Evolutionary conservation across 108 stramenopile species (phyloP).

Genomic region (Conticribra guillardii): DNA sequence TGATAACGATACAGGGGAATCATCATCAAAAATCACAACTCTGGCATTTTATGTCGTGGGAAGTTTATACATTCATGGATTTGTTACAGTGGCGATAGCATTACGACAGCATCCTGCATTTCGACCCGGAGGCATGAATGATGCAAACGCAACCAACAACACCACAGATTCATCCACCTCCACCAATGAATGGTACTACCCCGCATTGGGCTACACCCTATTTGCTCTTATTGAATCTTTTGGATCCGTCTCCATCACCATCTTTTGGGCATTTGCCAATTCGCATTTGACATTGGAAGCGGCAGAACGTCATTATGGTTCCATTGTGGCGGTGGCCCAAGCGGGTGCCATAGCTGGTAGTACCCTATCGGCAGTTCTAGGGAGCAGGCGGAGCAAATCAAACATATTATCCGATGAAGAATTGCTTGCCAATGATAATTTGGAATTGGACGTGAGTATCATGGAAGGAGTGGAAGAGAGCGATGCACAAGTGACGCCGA

Average conservation of each 20-base stretch:
- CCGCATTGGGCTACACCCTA: slow-evolving; percentile 84
- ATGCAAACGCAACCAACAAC: slow-evolving; percentile 26
- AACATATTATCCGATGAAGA: background rate
- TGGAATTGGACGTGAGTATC: slow-evolving; percentile 12
- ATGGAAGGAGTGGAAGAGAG: slow-evolving; percentile 3
- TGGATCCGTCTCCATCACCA: slow-evolving; percentile 92
- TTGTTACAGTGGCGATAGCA: slow-evolving; percentile 38
- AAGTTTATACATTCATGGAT: slow-evolving; percentile 43
- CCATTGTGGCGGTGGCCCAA: slow-evolving; percentile 93
- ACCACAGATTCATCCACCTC: background rate
- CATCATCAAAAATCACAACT: slow-evolving; percentile 31
- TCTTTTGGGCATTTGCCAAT: slow-evolving; percentile 96
- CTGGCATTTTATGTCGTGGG: slow-evolving; percentile 44
- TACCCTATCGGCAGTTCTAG: slow-evolving; percentile 62
- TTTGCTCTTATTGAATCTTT: slow-evolving; percentile 94
- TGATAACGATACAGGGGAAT: slow-evolving; percentile 4
- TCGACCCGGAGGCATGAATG: slow-evolving; percentile 19
- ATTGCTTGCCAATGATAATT: slow-evolving; percentile 14
- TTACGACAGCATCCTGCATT: slow-evolving; percentile 42
- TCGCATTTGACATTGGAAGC: slow-evolving; percentile 83
- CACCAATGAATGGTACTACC: slow-evolving; percentile 46
- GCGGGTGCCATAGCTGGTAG: slow-evolving; percentile 92
- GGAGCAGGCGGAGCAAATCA: slow-evolving; percentile 1
- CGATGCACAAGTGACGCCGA: slow-evolving; percentile 47
- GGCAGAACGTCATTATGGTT: slow-evolving; percentile 93